A percentile compares a stretch with the other conserved stretches of the same genome.
phyloP scores from a whole-genome alignment of 805 yeast species.

The Metschnikowia gelsemii region DNA sequence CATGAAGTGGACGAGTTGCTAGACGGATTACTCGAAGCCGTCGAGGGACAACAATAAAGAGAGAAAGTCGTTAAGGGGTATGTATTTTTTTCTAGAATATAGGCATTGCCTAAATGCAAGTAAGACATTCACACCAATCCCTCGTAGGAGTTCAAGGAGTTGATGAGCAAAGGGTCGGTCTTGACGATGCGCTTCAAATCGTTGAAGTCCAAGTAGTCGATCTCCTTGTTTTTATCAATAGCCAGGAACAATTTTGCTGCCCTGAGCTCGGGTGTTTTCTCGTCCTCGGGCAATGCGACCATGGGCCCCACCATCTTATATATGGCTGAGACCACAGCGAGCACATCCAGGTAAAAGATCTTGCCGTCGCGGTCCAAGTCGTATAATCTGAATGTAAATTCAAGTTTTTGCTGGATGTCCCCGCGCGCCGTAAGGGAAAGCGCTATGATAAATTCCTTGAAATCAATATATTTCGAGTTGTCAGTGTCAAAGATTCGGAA shows the following conservation, averaged over 20 bases:
- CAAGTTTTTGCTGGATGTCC: conserved; percentile 73
- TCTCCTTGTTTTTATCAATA: conserved; percentile 69
- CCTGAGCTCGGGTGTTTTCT: conserved; percentile 85
- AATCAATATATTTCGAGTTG: conserved; percentile 77
- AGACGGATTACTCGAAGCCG: conserved; percentile 85
- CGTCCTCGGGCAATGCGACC: conserved; percentile 87
- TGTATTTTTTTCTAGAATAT: conserved; percentile 78
- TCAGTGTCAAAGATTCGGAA: conserved; percentile 88
- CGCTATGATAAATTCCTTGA: conserved; percentile 88
- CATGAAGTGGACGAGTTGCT: conserved; percentile 76
- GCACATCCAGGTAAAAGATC: conserved; percentile 74
- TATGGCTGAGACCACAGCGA: conserved; percentile 74
- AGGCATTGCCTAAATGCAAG: conserved; percentile 41
- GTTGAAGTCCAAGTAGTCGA: conserved; percentile 63
- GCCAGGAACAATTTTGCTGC: conserved; percentile 75
- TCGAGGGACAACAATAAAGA: conserved; percentile 64
- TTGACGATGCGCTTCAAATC: conserved; percentile 84
- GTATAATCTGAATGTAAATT: conserved; percentile 87
- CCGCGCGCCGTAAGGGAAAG: conserved; percentile 87
- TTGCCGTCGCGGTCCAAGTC: conserved; percentile 80
- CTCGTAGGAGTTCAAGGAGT: conserved; percentile 76
- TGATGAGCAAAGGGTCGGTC: conserved; percentile 70
- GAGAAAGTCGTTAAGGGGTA: conserved; percentile 81
- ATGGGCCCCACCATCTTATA: conserved; percentile 95
- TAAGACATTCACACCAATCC: conserved; percentile 59